Base-by-base conservation (phyloP, 2,329 filamentous ascomycete species). In the Fusarium palustre region DNA sequence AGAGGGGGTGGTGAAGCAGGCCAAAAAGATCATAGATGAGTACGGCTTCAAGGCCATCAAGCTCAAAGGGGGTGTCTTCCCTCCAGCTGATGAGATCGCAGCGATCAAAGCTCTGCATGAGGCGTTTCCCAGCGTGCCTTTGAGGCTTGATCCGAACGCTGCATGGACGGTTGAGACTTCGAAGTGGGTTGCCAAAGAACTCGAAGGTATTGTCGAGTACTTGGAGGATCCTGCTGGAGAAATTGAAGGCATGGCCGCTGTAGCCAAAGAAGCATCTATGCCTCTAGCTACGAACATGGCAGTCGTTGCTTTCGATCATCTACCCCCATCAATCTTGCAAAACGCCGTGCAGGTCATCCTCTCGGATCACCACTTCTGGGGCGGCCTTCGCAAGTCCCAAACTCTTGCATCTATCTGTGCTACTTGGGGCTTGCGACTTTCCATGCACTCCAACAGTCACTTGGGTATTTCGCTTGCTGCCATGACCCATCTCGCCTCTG, bases 371-470 rank as follows among this genome's bases (percentile, higher is more conserved):
- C 80, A 82, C 50, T 82, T 82, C 69, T 82, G 80, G 80, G 80
- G 81, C 3, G 81, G 81, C 0, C 72, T 82, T 13, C 80, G 80
- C 30, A 79, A 76, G 50, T 81, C 81, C 0, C 80, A 82, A 59
- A 76, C 69, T 0, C 66, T 82, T 25, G 80, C 79, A 0, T 73
- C 76, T 15, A 81, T 81, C 31, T 81, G 79, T 48, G 71, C 74
- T 8, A 82, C 76, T 7, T 82, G 79, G 80, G 77, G 76, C 3
- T 78, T 82, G 68, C 69, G 79, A 0, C 76, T 82, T 1, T 81
- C 79, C 2, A 82, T 82, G 81, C 81, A 82, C 61, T 82, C 81
- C 4, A 82, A 82, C 64, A 82, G 79, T 15, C 81, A 82, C 36
- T 55, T 82, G 45, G 80, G 81, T 11, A 81, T 82, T 47, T 81